These are phyloP conservation scores for Leucocoprinus sp. DNA, from an alignment of 768 basidiomycete species.

Conservation along the genomic window DNA sequence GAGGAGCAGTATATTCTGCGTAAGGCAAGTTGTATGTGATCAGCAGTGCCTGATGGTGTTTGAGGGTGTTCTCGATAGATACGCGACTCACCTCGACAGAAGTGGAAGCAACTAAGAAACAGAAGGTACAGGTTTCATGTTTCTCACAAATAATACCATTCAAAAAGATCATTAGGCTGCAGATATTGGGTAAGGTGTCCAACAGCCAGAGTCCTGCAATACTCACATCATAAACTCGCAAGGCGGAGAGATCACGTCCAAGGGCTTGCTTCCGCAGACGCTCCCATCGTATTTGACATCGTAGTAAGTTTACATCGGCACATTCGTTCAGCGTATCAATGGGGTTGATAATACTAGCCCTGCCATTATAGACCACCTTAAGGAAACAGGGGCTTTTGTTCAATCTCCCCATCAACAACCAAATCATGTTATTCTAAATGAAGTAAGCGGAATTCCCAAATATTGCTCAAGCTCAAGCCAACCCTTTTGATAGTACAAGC, in stretches of 20 bases:
- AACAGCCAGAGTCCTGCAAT: background rate
- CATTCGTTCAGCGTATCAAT: background rate
- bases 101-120: constrained; percentile 72
- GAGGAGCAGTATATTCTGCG: constrained; percentile 74
- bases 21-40: constrained; percentile 44
- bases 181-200: constrained; percentile 58
- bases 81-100: constrained; percentile 64
- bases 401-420: constrained; percentile 57
- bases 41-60: constrained; percentile 10
- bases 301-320: constrained; percentile 47
- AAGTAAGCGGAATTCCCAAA: constrained; percentile 34
- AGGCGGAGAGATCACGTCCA: constrained; percentile 72
- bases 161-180: constrained; percentile 38
- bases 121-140: constrained; percentile 39
- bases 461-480: constrained; percentile 3
- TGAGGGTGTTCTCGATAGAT: constrained; percentile 41
- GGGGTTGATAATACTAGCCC: constrained; percentile 42
- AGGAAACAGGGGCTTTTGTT: constrained; percentile 54
- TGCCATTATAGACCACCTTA: constrained; percentile 64
- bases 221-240: background rate
- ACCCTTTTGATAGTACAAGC: constrained; percentile 69
- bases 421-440: constrained; percentile 88
- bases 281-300: constrained; percentile 62
- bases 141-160: background rate
- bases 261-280: constrained; percentile 56